Evolutionary conservation across 129 eudicot genomes (phyloP), one percentile per base, ranked within the genome.

Genomic region (Oenanthe sinensis): DNA sequence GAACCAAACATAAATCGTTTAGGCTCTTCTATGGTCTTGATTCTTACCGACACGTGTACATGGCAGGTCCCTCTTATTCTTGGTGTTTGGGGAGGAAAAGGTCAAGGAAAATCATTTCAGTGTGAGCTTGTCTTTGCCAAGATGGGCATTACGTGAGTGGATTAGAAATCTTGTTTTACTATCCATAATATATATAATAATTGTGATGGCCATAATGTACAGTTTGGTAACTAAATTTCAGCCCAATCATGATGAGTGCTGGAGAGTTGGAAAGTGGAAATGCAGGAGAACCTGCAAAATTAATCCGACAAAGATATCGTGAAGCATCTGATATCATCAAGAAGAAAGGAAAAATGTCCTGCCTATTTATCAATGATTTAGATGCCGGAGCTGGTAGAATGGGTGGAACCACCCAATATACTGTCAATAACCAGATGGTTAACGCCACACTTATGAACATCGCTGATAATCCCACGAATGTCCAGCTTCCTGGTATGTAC

Each of bases 401-500:
- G 75, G 75, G 75, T 37, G 75, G 75, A 71, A 71, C 75, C 75
- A 71, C 75, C 47, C 75, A 71, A 42, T 71, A 71, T 22, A 71
- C 75, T 20, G 75, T 71, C 75, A 71, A 71, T 13, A 71, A 71
- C 49, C 75, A 71, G 75, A 71, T 71, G 75, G 75, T 71, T 22
- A 71, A 71, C 6, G 98, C 98, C 49, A 94, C 98, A 68, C 96
- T 91, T 81, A 94, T 94, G 98, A 94, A 94, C 96, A 94, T 94
- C 20, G 98, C 98, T 24, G 98, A 94, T 54, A 90, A 87, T 85
- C 98, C 98, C 47, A 94, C 98, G 49, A 91, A 90, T 54, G 97
- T 94, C 11, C 98, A 94, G 75, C 96, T 94, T 65, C 98, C 98
- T 36, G 98, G 98, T 8, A 91, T 94, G 97, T 94, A 94, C 92